Conservation (phyloP, 2,329 filamentous ascomycete species). For the Teratosphaeria viscida region DNA sequence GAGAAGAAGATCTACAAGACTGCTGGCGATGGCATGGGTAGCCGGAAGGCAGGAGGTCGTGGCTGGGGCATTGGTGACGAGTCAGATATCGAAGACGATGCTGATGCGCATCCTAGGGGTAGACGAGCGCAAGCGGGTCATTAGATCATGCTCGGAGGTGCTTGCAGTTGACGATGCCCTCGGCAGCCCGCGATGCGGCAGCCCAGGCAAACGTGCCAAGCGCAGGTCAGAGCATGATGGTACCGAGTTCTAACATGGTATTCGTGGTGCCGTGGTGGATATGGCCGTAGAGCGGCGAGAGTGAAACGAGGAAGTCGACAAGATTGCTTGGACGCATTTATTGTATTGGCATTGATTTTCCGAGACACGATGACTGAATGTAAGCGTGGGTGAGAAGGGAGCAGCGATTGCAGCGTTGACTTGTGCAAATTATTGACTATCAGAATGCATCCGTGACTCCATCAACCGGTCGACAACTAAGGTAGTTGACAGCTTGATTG, state of each 20-base stretch:
- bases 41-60: slow-evolving; percentile 42
- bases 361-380: neutral
- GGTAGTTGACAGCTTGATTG: no score
- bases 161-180: neutral
- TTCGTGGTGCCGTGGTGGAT: neutral
- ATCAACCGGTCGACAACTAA: no score
- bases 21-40: slow-evolving; percentile 50
- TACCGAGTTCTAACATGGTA: neutral
- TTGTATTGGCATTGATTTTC: neutral
- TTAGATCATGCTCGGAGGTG: neutral
- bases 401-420: neutral
- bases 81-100: slow-evolving; percentile 16
- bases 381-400: neutral
- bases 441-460: neutral
- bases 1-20: slow-evolving; percentile 25
- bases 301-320: neutral
- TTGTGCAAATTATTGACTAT: neutral
- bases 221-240: neutral
- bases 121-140: slow-evolving; percentile 13
- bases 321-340: neutral
- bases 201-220: neutral
- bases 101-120: slow-evolving; percentile 15
- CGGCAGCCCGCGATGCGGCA: neutral
- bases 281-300: neutral
- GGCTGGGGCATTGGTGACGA: slow-evolving; percentile 50